A percentile compares a stretch with the other conserved stretches of the same genome.
Evolutionary conservation across 2,329 filamentous ascomycete genomes (phyloP).

Genomic region (Calonectria pteridis): DNA sequence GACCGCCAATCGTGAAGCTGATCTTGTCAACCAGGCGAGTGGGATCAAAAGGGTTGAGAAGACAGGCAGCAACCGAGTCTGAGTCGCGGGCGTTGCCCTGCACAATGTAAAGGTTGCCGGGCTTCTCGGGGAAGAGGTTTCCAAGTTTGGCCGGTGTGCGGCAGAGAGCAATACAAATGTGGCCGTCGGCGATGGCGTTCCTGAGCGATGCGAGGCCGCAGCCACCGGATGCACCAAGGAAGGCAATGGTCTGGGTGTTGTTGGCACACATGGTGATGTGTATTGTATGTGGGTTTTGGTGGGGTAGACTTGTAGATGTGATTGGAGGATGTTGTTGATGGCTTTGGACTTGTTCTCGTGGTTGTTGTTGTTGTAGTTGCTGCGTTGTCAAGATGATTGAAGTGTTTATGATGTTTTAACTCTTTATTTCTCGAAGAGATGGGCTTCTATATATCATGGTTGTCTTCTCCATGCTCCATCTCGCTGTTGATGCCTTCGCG

Average conservation of each 20-base stretch:
- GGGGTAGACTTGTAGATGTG: background rate
- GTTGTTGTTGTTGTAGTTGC: background rate
- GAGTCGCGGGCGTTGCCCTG: constrained; percentile 54
- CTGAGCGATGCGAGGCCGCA: constrained; percentile 54
- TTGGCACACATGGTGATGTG: constrained; percentile 25
- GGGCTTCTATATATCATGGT: constrained; percentile 19
- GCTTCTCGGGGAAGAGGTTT: constrained; percentile 43
- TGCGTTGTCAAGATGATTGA: background rate
- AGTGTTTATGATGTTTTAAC: constrained; percentile 1
- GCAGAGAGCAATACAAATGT: constrained; percentile 55
- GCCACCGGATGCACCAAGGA: constrained; percentile 59
- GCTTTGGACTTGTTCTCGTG: background rate
- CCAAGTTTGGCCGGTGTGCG: constrained; percentile 56
- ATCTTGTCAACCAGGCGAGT: constrained; percentile 52
- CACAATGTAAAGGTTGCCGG: constrained; percentile 50
- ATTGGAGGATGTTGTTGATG: constrained; percentile 8
- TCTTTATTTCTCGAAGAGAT: background rate
- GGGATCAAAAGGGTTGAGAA: constrained; percentile 43
- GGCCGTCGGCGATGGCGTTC: constrained; percentile 50
- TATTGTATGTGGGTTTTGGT: background rate
- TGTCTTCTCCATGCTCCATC: background rate
- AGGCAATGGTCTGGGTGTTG: constrained; percentile 40
- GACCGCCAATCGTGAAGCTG: constrained; percentile 54
- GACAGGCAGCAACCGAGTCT: constrained; percentile 47
- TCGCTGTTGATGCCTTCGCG: background rate